Evolutionary conservation across 805 yeast genomes (phyloP).

Genomic region (Candida boidinii): DNA sequence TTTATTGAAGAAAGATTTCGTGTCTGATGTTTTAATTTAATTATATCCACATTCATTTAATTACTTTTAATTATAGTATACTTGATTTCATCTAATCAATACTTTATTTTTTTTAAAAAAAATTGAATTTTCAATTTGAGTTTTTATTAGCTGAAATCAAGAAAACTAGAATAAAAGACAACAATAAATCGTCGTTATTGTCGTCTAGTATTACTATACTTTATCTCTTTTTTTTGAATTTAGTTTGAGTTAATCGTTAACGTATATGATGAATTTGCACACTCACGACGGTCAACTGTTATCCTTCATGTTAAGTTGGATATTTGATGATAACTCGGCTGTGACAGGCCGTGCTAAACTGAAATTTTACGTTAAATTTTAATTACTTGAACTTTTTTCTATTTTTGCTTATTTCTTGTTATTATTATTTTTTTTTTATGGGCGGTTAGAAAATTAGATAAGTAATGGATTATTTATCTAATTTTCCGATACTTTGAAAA

Average conservation of each 20-base stretch:
- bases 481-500: no score
- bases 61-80: not conserved
- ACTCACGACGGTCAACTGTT: slow-evolving; percentile 38
- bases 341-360: slow-evolving; percentile 78
- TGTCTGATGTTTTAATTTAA: slow-evolving; percentile 38
- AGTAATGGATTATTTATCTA: no score
- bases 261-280: slow-evolving; percentile 34
- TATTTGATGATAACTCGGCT: slow-evolving; percentile 70
- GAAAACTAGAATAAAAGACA: no score
- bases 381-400: no score
- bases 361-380: no score
- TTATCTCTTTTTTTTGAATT: slow-evolving; percentile 3
- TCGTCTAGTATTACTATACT: no score
- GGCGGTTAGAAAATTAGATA: no score
- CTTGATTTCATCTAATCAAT: not conserved
- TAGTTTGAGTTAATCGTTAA: no score
- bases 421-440: no score
- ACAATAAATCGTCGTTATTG: no score
- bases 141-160: no score
- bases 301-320: slow-evolving; percentile 22
- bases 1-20: slow-evolving; percentile 52
- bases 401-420: no score
- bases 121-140: slow-evolving; percentile 1
- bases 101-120: slow-evolving; percentile 1
- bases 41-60: not conserved